phyloP scores from a whole-genome alignment of 148 eudicot genomes.

The Selenicereus undatus region DNA sequence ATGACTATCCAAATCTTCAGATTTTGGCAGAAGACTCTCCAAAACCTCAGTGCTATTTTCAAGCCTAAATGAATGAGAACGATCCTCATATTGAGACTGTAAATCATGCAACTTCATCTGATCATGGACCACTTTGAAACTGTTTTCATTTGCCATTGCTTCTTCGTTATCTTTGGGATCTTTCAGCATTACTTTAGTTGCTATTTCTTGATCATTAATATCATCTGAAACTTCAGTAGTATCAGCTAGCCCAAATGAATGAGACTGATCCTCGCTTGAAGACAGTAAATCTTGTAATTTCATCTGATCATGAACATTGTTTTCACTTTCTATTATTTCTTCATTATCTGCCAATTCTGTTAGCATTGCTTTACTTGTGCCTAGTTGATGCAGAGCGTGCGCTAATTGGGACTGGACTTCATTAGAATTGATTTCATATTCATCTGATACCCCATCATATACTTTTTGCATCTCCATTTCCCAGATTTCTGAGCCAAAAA shows the following conservation, averaged over 20 bases:
- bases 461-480: constrained; percentile 1
- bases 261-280: neutral
- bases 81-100: neutral
- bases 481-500: constrained; percentile 19
- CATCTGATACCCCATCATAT: constrained; percentile 19
- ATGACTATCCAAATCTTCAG: neutral
- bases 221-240: neutral
- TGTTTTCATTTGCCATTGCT: neutral
- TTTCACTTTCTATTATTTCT: neutral
- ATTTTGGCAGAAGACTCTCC: neutral
- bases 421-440: constrained; percentile 31
- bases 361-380: constrained; percentile 29
- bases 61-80: neutral
- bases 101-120: neutral
- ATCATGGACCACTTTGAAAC: too few species aligned
- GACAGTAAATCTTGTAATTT: neutral
- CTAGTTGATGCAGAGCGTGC: constrained; percentile 30
- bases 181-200: constrained; percentile 30
- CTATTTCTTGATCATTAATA: neutral
- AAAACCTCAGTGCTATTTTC: neutral
- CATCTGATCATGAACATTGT: too few species aligned
- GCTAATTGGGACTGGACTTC: constrained; percentile 34
- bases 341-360: constrained; percentile 30
- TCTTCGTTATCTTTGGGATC: constrained; percentile 28
- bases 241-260: neutral